Evolutionary conservation across 176 grass and related monocot genomes (phyloP).

Genomic region (Urochloa ruziziensis): DNA sequence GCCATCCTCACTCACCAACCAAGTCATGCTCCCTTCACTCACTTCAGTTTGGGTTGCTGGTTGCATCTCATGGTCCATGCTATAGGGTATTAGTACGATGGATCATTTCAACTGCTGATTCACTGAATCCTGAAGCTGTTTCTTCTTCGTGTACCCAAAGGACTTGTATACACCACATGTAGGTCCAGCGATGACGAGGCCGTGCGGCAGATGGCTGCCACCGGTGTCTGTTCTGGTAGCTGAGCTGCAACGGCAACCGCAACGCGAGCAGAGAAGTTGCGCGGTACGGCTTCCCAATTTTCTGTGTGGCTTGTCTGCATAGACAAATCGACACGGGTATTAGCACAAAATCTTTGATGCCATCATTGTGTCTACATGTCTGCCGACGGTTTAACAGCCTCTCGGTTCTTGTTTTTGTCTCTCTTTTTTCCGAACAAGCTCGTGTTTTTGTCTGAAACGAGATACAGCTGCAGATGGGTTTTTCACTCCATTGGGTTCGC

Average conservation of each 20-base stretch:
- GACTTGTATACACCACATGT: background rate
- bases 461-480: too few species aligned
- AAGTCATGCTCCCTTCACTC: conserved; percentile 12
- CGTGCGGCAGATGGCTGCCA: conserved; percentile 18
- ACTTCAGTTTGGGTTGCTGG: background rate
- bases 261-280: background rate
- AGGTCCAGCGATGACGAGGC: conserved; percentile 33
- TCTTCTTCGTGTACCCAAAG: too few species aligned
- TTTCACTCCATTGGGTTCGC: too few species aligned
- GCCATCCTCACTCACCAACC: too few species aligned
- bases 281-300: background rate
- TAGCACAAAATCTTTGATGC: background rate
- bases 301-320: background rate
- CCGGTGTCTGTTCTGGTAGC: conserved; percentile 26
- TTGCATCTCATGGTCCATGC: conserved; percentile 1
- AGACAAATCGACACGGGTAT: background rate
- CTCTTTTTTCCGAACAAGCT: too few species aligned
- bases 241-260: conserved; percentile 24
- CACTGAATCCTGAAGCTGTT: background rate
- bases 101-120: conserved; percentile 18
- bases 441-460: too few species aligned
- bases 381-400: background rate
- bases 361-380: background rate
- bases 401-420: background rate
- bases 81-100: background rate